Evolutionary conservation across 495 filamentous ascomycete genomes (phyloP).

Genomic region (Lentithecium fluviatile): DNA sequence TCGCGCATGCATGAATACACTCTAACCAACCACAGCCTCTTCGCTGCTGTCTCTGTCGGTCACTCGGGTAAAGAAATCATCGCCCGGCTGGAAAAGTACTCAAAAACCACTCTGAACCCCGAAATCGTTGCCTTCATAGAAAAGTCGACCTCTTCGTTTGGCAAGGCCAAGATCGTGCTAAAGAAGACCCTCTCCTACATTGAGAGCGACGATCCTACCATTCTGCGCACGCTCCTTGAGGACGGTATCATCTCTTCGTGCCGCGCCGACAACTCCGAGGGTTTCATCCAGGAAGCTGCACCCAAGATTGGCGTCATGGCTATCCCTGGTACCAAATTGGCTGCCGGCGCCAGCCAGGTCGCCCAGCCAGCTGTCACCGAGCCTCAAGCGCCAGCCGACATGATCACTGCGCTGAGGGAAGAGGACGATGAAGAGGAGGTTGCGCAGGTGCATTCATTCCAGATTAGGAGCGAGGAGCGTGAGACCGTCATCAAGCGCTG

Average conservation of each 20-base stretch:
- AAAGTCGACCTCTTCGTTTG: constrained; percentile 82
- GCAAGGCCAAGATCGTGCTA: constrained; percentile 91
- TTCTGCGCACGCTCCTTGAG: constrained; percentile 77
- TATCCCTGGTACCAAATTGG: constrained; percentile 92
- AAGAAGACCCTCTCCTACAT: constrained; percentile 93
- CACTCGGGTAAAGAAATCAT: constrained; percentile 87
- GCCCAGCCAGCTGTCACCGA: constrained; percentile 44
- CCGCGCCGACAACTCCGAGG: constrained; percentile 63
- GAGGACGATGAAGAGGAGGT: constrained; percentile 90
- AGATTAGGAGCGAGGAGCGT: constrained; percentile 74
- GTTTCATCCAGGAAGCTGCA: constrained; percentile 74
- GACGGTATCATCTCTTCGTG: constrained; percentile 68
- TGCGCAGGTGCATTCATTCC: constrained; percentile 90
- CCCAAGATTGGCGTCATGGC: constrained; percentile 87
- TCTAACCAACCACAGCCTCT: constrained; percentile 86
- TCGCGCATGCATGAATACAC: constrained; percentile 89
- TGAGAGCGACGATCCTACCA: constrained; percentile 80
- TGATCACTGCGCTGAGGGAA: constrained; percentile 60
- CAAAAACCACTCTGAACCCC: constrained; percentile 79
- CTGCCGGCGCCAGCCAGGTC: constrained; percentile 73
- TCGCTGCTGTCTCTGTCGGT: constrained; percentile 92
- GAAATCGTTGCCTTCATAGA: constrained; percentile 78
- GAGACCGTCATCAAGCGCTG: constrained; percentile 88
- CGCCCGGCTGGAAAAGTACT: constrained; percentile 76
- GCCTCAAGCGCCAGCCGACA: constrained; percentile 47